Percentiles rank a stretch among this genome's conserved stretches.
phyloP scores from a whole-genome alignment of 495 filamentous ascomycete species.

The Cercophora newfieldiana region DNA sequence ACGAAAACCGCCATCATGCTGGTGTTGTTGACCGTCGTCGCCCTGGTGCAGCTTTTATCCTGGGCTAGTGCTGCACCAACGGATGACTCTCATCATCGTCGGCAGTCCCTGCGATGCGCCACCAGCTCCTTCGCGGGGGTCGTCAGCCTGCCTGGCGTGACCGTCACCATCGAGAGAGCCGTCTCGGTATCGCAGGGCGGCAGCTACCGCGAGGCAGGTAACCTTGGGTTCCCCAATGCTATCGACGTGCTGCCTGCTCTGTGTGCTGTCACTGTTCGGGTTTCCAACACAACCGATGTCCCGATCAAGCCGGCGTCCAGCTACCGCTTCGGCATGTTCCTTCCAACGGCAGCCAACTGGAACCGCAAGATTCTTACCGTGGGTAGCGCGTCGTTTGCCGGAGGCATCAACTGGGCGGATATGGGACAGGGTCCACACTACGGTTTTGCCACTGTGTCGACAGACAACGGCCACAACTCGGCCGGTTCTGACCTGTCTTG shows the following conservation, averaged over 20 bases:
- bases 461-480: slow-evolving; percentile 58
- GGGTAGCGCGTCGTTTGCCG: slow-evolving; percentile 49
- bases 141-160: slow-evolving; percentile 23
- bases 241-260: slow-evolving; percentile 47
- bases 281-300: slow-evolving; percentile 33
- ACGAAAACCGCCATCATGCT: slow-evolving; percentile 2
- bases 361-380: slow-evolving; percentile 41
- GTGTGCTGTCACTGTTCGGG: slow-evolving; percentile 51
- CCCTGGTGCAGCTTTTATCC: neutral
- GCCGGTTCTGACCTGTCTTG: slow-evolving; percentile 44
- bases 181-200: slow-evolving; percentile 34
- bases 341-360: slow-evolving; percentile 46
- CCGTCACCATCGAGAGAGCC: slow-evolving; percentile 32
- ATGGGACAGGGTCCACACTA: slow-evolving; percentile 34
- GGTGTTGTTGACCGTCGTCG: neutral
- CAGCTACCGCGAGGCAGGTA: slow-evolving; percentile 35
- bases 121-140: slow-evolving; percentile 19
- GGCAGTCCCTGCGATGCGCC: slow-evolving; percentile 17
- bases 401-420: slow-evolving; percentile 51
- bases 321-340: slow-evolving; percentile 53
- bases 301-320: slow-evolving; percentile 38
- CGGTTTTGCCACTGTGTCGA: slow-evolving; percentile 56
- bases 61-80: neutral
- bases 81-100: neutral
- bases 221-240: slow-evolving; percentile 43